phyloP scores from a whole-genome alignment of 2,329 filamentous ascomycete species.

The Lasiodiplodia gonubiensis region DNA sequence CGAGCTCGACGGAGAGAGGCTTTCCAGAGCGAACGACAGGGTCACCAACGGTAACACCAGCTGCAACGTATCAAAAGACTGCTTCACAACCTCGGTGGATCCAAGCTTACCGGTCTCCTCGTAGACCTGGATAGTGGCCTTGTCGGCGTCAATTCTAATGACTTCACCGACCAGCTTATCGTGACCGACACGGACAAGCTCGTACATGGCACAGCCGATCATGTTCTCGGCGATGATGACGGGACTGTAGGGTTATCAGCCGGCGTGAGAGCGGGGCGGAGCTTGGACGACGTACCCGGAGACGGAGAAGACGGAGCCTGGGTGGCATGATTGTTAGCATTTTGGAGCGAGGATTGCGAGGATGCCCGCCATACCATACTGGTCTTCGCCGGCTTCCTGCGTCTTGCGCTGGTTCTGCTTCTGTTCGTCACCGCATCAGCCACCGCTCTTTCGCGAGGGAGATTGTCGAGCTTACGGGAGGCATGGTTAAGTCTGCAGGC shows the following conservation, averaged over 20 bases:
- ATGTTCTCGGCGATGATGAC: slow-evolving; percentile 98
- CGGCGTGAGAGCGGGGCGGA: slow-evolving; percentile 32
- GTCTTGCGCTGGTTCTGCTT: slow-evolving; percentile 49
- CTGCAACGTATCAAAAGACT: slow-evolving; percentile 52
- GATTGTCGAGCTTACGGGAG: slow-evolving; percentile 34
- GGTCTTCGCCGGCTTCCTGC: slow-evolving; percentile 57
- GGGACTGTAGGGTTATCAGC: slow-evolving; percentile 60
- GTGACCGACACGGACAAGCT: slow-evolving; percentile 92
- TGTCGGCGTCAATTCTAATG: slow-evolving; percentile 95
- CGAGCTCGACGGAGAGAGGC: slow-evolving; percentile 95
- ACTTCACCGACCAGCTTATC: slow-evolving; percentile 94
- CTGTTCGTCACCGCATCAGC: slow-evolving; percentile 37
- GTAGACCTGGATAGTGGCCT: slow-evolving; percentile 97
- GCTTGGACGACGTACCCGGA: slow-evolving; percentile 58
- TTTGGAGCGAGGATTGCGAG: neutral
- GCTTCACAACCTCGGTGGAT: neutral
- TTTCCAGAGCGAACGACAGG: slow-evolving; percentile 90
- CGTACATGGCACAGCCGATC: slow-evolving; percentile 99
- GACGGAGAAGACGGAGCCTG: slow-evolving; percentile 72
- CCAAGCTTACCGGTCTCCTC: slow-evolving; percentile 84
- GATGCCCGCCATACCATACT: slow-evolving; percentile 57
- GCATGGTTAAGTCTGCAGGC: slow-evolving; percentile 40
- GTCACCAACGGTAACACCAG: slow-evolving; percentile 94
- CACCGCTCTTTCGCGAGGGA: slow-evolving; percentile 5
- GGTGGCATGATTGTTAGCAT: slow-evolving; percentile 9